Conservation (phyloP, 257 asterid genomes). For the Solanum pinnatisectum region DNA sequence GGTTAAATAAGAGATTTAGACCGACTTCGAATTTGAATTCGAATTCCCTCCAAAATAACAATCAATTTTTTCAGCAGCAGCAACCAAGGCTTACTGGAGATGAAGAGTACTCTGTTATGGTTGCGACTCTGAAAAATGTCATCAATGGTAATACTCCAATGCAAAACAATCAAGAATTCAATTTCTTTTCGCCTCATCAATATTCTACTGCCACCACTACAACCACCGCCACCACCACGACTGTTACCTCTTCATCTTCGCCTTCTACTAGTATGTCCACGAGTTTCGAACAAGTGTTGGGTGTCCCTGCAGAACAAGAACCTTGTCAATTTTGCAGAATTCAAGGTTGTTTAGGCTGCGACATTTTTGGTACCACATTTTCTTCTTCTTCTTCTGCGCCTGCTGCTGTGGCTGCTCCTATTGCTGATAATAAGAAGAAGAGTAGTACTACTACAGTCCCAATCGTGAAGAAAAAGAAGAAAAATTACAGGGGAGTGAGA, state of each 20-base stretch:
- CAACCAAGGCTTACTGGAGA: slow-evolving; percentile 28
- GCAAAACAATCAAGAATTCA: neutral
- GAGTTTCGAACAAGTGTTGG: slow-evolving; percentile 8
- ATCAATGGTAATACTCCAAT: slow-evolving; percentile 22
- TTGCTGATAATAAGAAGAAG: slow-evolving; percentile 9
- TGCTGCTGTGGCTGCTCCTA: neutral
- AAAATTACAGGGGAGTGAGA: slow-evolving; percentile 83
- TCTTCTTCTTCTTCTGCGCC: neutral
- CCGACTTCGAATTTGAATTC: neutral
- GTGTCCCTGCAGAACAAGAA: slow-evolving; percentile 28
- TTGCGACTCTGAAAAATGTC: slow-evolving; percentile 46
- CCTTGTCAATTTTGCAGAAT: slow-evolving; percentile 52
- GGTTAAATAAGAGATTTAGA: slow-evolving; percentile 40
- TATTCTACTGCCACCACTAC: neutral
- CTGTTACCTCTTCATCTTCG: neutral
- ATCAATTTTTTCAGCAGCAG: neutral
- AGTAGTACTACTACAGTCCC: neutral
- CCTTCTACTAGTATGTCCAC: neutral
- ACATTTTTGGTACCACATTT: slow-evolving; percentile 26
- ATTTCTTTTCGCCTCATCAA: neutral
- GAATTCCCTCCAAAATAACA: neutral
- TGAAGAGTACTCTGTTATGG: slow-evolving; percentile 62
- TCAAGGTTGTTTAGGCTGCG: slow-evolving; percentile 65
- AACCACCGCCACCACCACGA: neutral
- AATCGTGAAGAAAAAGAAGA: slow-evolving; percentile 35